Evolutionary conservation across 352 stramenopile genomes (phyloP).

Genomic region (Achlya hypogyna): DNA sequence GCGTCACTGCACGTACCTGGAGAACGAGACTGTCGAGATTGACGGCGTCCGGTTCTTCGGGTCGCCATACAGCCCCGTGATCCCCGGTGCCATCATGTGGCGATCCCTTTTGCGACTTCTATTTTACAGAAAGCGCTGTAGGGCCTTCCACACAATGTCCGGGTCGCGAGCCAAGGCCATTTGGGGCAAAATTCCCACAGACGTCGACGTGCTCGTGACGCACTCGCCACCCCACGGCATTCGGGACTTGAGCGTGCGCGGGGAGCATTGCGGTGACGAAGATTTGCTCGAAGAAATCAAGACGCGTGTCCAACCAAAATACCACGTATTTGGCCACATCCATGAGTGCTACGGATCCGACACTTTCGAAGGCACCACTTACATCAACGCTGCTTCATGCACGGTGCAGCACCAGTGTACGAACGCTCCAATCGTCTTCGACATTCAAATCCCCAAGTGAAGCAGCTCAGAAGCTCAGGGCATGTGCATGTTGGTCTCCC

Average conservation of each 20-base stretch:
- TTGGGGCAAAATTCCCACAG: slow-evolving; percentile 54
- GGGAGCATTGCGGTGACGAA: slow-evolving; percentile 65
- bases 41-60: slow-evolving; percentile 68
- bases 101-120: neutral
- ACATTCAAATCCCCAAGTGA: slow-evolving; percentile 31
- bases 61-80: slow-evolving; percentile 64
- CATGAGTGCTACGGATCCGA: slow-evolving; percentile 81
- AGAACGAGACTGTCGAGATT: slow-evolving; percentile 59
- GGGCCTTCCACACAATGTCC: slow-evolving; percentile 58
- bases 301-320: slow-evolving; percentile 60
- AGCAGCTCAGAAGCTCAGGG: neutral
- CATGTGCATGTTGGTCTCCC: too few species aligned
- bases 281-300: slow-evolving; percentile 73
- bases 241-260: slow-evolving; percentile 59
- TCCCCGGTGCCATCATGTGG: slow-evolving; percentile 43
- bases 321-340: slow-evolving; percentile 90
- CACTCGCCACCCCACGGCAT: slow-evolving; percentile 84
- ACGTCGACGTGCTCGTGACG: slow-evolving; percentile 84
- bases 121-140: neutral
- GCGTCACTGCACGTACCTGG: slow-evolving; percentile 49
- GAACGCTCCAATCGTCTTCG: slow-evolving; percentile 66
- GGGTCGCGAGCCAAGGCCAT: slow-evolving; percentile 55
- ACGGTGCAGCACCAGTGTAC: slow-evolving; percentile 45
- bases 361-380: slow-evolving; percentile 68
- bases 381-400: slow-evolving; percentile 82